Evolutionary conservation across 2,329 filamentous ascomycete species (phyloP).

Genomic region (Colletotrichum sublineola): DNA sequence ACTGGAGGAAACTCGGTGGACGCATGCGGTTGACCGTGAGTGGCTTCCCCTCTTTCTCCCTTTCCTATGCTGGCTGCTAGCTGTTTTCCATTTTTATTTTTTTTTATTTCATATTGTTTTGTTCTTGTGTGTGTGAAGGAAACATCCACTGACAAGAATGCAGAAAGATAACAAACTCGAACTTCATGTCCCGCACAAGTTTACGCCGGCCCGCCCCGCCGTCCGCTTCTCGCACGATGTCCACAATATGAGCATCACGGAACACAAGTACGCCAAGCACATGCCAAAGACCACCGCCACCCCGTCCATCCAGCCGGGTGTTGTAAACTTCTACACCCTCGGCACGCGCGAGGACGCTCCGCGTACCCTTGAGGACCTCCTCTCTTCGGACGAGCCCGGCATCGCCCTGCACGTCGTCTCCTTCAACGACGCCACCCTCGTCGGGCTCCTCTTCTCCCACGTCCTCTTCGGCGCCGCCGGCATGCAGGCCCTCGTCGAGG

Average conservation of each 20-base stretch:
- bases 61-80: background rate
- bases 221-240: constrained; percentile 56
- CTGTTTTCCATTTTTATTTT: background rate
- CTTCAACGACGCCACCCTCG: constrained; percentile 64
- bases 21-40: constrained; percentile 56
- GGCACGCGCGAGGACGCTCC: constrained; percentile 41
- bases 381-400: constrained; percentile 58
- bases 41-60: background rate
- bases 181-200: constrained; percentile 50
- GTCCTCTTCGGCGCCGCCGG: constrained; percentile 62
- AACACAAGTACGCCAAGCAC: constrained; percentile 51
- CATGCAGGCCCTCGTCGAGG: constrained; percentile 55
- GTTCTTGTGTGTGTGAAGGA: background rate
- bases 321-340: constrained; percentile 43
- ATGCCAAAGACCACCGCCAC: constrained; percentile 49
- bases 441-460: constrained; percentile 62
- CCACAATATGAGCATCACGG: constrained; percentile 52
- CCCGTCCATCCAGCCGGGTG: constrained; percentile 37
- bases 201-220: constrained; percentile 52
- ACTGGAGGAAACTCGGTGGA: constrained; percentile 62
- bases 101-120: background rate
- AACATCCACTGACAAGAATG: background rate
- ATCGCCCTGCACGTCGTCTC: constrained; percentile 62
- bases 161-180: constrained; percentile 47
- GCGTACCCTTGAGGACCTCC: constrained; percentile 54